Percentiles rank a stretch among this genome's conserved stretches.
phyloP scores from a whole-genome alignment of 2,329 filamentous ascomycete species.

The Colletotrichum spaethianum region DNA sequence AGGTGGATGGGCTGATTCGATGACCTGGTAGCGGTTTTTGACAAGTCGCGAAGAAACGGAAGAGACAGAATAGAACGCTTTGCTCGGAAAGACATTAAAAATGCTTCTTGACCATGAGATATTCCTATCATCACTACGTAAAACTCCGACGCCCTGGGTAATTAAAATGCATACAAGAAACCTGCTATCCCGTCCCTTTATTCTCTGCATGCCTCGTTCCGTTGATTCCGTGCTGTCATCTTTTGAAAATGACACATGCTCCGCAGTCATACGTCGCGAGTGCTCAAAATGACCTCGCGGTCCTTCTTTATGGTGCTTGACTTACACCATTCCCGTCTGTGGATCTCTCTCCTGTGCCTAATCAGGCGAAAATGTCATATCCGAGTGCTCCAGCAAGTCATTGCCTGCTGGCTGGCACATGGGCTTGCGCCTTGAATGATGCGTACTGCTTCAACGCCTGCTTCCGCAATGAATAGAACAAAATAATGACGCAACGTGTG shows the following conservation, averaged over 20 bases:
- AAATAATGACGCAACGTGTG: constrained; percentile 22
- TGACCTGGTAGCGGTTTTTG: neutral
- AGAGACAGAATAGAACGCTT: too few relatives aligned
- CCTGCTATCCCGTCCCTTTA: neutral
- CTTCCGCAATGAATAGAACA: constrained; percentile 26
- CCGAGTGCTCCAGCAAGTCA: neutral
- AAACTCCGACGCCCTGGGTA: neutral
- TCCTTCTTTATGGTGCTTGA: neutral
- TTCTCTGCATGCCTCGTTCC: neutral
- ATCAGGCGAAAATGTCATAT: neutral
- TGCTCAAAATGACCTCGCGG: neutral
- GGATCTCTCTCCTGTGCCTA: neutral
- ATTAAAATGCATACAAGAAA: constrained; percentile 20
- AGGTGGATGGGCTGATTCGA: too few relatives aligned
- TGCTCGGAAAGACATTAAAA: neutral
- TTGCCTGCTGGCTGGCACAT: neutral
- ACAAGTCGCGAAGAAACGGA: too few relatives aligned
- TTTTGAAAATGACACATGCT: neutral
- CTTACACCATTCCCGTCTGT: neutral
- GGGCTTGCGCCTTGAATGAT: neutral
- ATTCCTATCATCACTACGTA: constrained; percentile 8
- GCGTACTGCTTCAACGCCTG: neutral
- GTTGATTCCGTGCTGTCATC: neutral
- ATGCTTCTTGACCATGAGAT: neutral
- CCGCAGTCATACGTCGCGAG: neutral